phyloP scores from a whole-genome alignment of 2,329 filamentous ascomycete species.

The Penicillium sp. region DNA sequence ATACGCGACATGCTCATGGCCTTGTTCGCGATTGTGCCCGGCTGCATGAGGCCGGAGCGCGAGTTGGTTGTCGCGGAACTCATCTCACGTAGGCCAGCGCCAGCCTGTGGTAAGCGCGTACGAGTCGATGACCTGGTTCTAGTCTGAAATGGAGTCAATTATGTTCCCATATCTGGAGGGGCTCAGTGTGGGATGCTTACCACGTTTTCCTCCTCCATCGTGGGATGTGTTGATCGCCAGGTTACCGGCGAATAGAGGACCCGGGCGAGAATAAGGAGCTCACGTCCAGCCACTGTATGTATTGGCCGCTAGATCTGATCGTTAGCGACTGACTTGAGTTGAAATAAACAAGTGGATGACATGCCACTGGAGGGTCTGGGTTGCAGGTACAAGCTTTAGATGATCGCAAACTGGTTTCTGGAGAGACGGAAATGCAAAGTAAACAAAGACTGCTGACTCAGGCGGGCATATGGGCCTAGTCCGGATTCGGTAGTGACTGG shows the following conservation, averaged over 20 bases:
- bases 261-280: constrained; percentile 23
- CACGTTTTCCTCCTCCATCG: constrained; percentile 36
- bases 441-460: constrained; percentile 38
- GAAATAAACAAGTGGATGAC: neutral
- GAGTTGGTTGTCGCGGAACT: constrained; percentile 54
- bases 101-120: constrained; percentile 32
- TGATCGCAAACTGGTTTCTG: constrained; percentile 14
- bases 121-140: constrained; percentile 28
- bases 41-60: constrained; percentile 44
- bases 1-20: constrained; percentile 45
- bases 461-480: constrained; percentile 7
- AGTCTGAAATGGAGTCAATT: constrained; percentile 16
- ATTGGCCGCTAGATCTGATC: constrained; percentile 2
- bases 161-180: neutral
- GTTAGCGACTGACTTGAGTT: neutral
- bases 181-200: constrained; percentile 20
- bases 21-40: constrained; percentile 46
- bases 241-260: constrained; percentile 24
- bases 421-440: constrained; percentile 18
- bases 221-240: constrained; percentile 23
- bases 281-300: constrained; percentile 25
- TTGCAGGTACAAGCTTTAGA: neutral
- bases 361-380: constrained; percentile 8
- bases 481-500: constrained; percentile 13
- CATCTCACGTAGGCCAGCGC: constrained; percentile 48